Evolutionary conservation across 148 eudicot species (phyloP).

Genomic region (Vaccinium darrowii): DNA sequence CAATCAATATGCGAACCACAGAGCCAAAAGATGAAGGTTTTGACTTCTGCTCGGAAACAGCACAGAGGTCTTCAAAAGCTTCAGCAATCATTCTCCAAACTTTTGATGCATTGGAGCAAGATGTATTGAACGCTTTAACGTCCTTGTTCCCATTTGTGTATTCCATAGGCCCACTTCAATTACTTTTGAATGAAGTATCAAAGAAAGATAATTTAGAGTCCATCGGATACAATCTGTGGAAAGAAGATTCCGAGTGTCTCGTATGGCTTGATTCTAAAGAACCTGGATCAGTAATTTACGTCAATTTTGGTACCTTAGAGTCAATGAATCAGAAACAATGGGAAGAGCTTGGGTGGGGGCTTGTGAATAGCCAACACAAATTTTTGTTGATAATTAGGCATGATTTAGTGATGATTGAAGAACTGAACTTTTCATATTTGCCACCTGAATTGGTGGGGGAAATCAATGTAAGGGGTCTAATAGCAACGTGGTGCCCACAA

Average conservation of each 20-base stretch:
- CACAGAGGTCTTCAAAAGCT: constrained; percentile 10
- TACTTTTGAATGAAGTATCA: not conserved
- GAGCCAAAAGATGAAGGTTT: not conserved
- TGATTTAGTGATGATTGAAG: not conserved
- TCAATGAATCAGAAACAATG: not conserved
- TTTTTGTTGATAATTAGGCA: constrained; percentile 21
- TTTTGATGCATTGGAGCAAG: constrained; percentile 14
- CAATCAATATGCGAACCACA: not conserved
- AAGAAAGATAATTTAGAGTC: constrained; percentile 4
- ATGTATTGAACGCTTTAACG: constrained; percentile 6
- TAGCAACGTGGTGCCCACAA: constrained; percentile 18
- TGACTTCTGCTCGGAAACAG: constrained; percentile 9
- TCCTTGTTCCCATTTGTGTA: constrained; percentile 14
- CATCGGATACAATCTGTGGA: constrained; percentile 22
- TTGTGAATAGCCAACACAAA: constrained; percentile 14
- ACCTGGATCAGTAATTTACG: constrained; percentile 8
- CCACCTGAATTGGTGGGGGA: constrained; percentile 9
- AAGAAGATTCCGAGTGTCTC: constrained; percentile 17
- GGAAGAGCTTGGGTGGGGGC: constrained; percentile 24
- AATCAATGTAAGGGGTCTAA: constrained; percentile 14
- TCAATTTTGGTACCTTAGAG: constrained; percentile 13
- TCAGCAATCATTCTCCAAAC: constrained; percentile 5
- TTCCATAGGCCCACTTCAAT: constrained; percentile 8
- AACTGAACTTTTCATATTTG: not conserved
- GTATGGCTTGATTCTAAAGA: not conserved